Percentiles rank a stretch among this genome's conserved stretches.
phyloP scores from a whole-genome alignment of 257 asterid species.

The Coffea canephora region DNA sequence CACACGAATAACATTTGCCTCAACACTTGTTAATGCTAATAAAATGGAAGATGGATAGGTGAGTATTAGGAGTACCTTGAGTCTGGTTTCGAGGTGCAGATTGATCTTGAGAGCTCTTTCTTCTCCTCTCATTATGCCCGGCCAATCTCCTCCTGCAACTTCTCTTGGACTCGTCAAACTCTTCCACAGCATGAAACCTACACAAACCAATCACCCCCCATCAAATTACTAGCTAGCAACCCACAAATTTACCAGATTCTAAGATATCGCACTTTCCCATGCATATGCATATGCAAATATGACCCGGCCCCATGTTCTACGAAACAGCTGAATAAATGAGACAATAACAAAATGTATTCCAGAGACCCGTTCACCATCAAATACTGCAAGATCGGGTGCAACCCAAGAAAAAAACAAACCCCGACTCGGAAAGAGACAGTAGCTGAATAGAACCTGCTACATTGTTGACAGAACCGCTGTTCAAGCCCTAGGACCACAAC shows the following conservation, averaged over 20 bases:
- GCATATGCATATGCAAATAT: too few relatives aligned
- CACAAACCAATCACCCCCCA: background rate
- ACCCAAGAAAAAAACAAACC: background rate
- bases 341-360: background rate
- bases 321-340: background rate
- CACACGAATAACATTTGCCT: background rate
- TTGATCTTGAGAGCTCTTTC: slow-evolving; percentile 59
- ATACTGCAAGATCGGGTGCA: background rate
- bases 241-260: background rate
- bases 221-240: background rate
- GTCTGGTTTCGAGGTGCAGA: slow-evolving; percentile 31
- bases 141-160: slow-evolving; percentile 75
- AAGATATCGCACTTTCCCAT: too few relatives aligned
- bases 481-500: slow-evolving; percentile 53
- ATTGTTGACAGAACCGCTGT: slow-evolving; percentile 78
- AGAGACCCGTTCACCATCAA: background rate
- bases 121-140: slow-evolving; percentile 68
- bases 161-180: slow-evolving; percentile 71
- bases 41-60: background rate
- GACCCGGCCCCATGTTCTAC: too few relatives aligned
- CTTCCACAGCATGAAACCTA: slow-evolving; percentile 63
- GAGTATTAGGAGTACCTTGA: slow-evolving; percentile 33
- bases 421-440: background rate
- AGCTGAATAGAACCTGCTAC: slow-evolving; percentile 49
- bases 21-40: background rate